Evolutionary conservation across 2,329 filamentous ascomycete species (phyloP).

Genomic region (Fusarium domesticum): DNA sequence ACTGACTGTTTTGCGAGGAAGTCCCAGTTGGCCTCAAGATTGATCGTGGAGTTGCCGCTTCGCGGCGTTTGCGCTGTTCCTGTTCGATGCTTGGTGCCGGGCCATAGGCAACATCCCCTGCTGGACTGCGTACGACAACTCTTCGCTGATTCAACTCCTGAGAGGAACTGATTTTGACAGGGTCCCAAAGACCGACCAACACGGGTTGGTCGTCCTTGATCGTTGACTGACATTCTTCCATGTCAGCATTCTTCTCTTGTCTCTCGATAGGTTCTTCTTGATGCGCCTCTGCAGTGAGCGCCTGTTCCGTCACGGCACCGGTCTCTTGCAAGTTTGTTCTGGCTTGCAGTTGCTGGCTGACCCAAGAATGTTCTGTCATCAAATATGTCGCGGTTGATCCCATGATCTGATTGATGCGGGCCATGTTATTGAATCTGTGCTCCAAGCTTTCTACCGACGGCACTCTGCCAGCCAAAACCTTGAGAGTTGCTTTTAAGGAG

Average conservation of each 20-base stretch:
- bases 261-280: neutral
- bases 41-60: conserved; percentile 29
- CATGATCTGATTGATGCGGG: conserved; percentile 28
- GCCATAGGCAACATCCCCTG: conserved; percentile 19
- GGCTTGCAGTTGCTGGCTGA: conserved; percentile 23
- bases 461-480: conserved; percentile 21
- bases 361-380: conserved; percentile 30
- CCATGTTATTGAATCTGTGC: conserved; percentile 27
- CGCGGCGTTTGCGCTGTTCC: conserved; percentile 37
- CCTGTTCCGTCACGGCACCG: neutral
- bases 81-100: conserved; percentile 35
- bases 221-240: neutral
- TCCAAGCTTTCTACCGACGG: conserved; percentile 26
- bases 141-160: conserved; percentile 23
- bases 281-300: neutral
- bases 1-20: conserved; percentile 8
- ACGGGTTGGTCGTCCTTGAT: neutral
- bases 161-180: conserved; percentile 1
- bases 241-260: neutral
- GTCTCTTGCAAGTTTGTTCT: neutral
- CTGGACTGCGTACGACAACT: conserved; percentile 35
- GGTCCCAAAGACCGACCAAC: neutral
- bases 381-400: conserved; percentile 32
- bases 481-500: conserved; percentile 24
- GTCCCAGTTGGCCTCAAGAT: conserved; percentile 33